Conservation (phyloP, 2,329 filamentous ascomycete species). For the Pseudocercospora macadamiae region DNA sequence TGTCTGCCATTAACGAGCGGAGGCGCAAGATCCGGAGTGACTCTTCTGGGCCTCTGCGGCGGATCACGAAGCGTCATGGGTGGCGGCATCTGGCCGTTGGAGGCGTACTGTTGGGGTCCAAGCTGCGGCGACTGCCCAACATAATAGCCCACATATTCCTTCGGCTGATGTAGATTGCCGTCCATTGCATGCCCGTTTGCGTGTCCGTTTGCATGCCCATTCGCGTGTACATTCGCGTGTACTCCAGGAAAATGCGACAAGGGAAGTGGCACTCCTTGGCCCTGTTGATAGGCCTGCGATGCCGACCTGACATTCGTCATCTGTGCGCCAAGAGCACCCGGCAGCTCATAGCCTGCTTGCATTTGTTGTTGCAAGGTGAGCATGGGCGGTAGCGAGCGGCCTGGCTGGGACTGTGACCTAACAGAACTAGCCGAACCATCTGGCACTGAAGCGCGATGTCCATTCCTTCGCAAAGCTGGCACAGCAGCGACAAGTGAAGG, state of each 20-base stretch:
- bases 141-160: constrained; percentile 56
- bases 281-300: constrained; percentile 32
- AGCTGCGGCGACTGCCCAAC: constrained; percentile 48
- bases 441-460: constrained; percentile 48
- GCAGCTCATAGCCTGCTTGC: constrained; percentile 45
- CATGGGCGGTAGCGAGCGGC: constrained; percentile 47
- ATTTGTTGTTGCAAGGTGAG: constrained; percentile 41
- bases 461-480: constrained; percentile 46
- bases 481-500: constrained; percentile 49
- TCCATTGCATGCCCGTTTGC: constrained; percentile 28
- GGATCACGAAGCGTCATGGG: constrained; percentile 43
- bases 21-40: constrained; percentile 47
- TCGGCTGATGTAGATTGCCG: constrained; percentile 43
- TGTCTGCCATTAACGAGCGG: constrained; percentile 36
- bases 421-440: constrained; percentile 45
- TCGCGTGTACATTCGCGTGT: constrained; percentile 22
- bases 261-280: constrained; percentile 30
- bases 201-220: too few relatives aligned
- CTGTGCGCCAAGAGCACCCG: constrained; percentile 36
- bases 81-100: constrained; percentile 35
- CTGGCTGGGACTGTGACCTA: constrained; percentile 55
- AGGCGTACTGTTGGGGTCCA: constrained; percentile 38
- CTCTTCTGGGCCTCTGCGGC: constrained; percentile 44
- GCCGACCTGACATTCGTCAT: constrained; percentile 37
- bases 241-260: constrained; percentile 28